Evolutionary conservation across 169 alveolate species (phyloP).

Genomic region (Eimeria tenella): DNA sequence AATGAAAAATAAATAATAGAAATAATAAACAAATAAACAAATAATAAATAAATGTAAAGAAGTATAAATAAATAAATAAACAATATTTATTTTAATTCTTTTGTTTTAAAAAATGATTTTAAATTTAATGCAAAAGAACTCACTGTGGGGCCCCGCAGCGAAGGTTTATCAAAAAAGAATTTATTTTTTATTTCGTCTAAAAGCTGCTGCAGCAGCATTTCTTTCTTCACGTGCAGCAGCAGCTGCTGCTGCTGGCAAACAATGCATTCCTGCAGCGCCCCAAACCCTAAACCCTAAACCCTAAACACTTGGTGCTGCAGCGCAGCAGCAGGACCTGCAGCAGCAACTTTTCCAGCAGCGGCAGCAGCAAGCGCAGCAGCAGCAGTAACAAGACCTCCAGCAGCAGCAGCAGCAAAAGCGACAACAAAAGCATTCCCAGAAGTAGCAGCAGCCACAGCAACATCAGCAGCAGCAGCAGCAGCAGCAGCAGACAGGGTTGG

Average conservation of each 20-base stretch:
- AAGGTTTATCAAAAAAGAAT: background rate
- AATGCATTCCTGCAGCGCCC: background rate
- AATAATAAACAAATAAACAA: too few relatives aligned
- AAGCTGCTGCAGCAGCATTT: background rate
- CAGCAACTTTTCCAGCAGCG: background rate
- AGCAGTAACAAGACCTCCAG: background rate
- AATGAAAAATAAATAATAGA: too few relatives aligned
- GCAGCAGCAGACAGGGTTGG: constrained; percentile 41
- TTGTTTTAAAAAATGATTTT: too few relatives aligned
- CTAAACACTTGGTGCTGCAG: too few relatives aligned
- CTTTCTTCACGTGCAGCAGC: background rate
- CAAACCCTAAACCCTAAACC: too few relatives aligned
- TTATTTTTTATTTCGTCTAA: background rate
- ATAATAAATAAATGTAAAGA: too few relatives aligned
- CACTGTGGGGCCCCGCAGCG: background rate
- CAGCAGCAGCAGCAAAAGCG: background rate
- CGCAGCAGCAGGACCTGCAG: background rate
- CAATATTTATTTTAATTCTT: too few relatives aligned
- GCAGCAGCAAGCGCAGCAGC: too few relatives aligned
- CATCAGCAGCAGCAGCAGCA: background rate
- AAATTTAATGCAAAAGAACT: too few relatives aligned
- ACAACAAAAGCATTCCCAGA: background rate
- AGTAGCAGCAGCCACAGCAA: background rate
- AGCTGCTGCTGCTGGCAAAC: background rate
- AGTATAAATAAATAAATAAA: too few relatives aligned